Conservation (phyloP, 2,329 filamentous ascomycete genomes). For the Verticillium nonalfalfae region DNA sequence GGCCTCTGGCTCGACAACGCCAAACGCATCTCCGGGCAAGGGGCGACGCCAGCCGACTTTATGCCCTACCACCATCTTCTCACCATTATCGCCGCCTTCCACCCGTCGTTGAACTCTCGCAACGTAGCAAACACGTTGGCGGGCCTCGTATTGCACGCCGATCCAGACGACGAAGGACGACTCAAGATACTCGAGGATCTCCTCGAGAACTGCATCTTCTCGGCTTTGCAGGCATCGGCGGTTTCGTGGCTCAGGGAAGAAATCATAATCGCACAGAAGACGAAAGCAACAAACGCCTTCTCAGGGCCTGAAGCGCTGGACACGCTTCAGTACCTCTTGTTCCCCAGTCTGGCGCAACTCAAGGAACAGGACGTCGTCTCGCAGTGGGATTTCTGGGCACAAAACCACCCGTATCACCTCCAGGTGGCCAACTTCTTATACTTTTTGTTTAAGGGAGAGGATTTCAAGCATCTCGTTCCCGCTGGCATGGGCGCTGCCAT, state of each 20-base stretch:
- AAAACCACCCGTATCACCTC: slow-evolving; percentile 47
- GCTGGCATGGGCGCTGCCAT: slow-evolving; percentile 50
- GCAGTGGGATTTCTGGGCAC: slow-evolving; percentile 41
- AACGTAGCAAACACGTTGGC: slow-evolving; percentile 49
- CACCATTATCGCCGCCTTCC: slow-evolving; percentile 51
- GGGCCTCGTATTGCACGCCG: slow-evolving; percentile 47
- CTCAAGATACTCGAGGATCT: slow-evolving; percentile 58
- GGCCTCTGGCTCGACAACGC: slow-evolving; percentile 52
- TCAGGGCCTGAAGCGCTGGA: slow-evolving; percentile 49
- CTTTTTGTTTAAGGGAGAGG: slow-evolving; percentile 42
- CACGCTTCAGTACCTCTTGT: slow-evolving; percentile 54
- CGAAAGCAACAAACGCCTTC: slow-evolving; percentile 31
- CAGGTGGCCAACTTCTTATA: slow-evolving; percentile 56
- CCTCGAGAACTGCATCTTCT: slow-evolving; percentile 59
- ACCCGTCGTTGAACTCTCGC: slow-evolving; percentile 45
- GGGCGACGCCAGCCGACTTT: slow-evolving; percentile 30
- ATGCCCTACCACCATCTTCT: slow-evolving; percentile 56
- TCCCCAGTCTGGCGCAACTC: slow-evolving; percentile 48
- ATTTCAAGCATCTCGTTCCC: slow-evolving; percentile 43
- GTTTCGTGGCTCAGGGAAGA: slow-evolving; percentile 60
- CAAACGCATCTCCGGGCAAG: slow-evolving; percentile 30
- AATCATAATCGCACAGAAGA: slow-evolving; percentile 38
- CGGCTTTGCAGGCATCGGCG: slow-evolving; percentile 55
- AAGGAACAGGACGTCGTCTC: slow-evolving; percentile 31
- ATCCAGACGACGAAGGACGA: slow-evolving; percentile 52